Evolutionary conservation across 257 asterid genomes (phyloP).

Genomic region (Plantago major): DNA sequence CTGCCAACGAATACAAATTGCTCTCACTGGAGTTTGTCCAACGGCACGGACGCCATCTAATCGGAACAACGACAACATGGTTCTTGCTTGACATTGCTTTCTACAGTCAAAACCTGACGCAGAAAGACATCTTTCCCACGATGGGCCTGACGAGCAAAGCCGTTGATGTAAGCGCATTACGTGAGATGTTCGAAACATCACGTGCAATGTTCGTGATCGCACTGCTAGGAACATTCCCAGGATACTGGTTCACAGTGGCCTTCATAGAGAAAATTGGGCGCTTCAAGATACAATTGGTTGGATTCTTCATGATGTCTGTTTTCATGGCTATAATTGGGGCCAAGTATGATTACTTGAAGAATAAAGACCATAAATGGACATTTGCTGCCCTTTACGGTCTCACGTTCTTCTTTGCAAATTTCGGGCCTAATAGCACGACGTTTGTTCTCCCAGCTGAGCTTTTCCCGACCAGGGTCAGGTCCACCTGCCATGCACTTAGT

Average conservation of each 20-base stretch:
- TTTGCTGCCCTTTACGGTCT: conserved; percentile 41
- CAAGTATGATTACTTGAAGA: conserved; percentile 28
- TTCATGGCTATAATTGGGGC: conserved; percentile 34
- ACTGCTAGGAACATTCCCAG: conserved; percentile 33
- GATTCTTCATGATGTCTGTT: conserved; percentile 38
- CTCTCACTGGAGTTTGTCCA: conserved; percentile 23
- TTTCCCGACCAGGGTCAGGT: conserved; percentile 35
- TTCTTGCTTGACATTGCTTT: conserved; percentile 28
- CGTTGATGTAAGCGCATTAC: conserved; percentile 19
- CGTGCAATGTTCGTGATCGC: conserved; percentile 42
- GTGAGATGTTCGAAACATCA: conserved; percentile 37
- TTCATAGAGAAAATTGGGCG: conserved; percentile 37
- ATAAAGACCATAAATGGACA: conserved; percentile 26
- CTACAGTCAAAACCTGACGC: conserved; percentile 33
- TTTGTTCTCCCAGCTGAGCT: conserved; percentile 45
- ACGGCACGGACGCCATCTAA: conserved; percentile 29
- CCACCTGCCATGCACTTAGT: conserved; percentile 41
- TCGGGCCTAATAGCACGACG: conserved; percentile 43
- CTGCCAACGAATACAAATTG: conserved; percentile 26
- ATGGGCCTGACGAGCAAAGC: conserved; percentile 28
- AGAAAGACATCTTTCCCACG: conserved; percentile 31
- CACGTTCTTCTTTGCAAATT: conserved; percentile 43
- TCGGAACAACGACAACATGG: conserved; percentile 32
- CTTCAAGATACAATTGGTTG: conserved; percentile 30
- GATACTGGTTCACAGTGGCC: conserved; percentile 34